Evolutionary conservation across 148 eudicot genomes (phyloP).

Genomic region (Silene conica): DNA sequence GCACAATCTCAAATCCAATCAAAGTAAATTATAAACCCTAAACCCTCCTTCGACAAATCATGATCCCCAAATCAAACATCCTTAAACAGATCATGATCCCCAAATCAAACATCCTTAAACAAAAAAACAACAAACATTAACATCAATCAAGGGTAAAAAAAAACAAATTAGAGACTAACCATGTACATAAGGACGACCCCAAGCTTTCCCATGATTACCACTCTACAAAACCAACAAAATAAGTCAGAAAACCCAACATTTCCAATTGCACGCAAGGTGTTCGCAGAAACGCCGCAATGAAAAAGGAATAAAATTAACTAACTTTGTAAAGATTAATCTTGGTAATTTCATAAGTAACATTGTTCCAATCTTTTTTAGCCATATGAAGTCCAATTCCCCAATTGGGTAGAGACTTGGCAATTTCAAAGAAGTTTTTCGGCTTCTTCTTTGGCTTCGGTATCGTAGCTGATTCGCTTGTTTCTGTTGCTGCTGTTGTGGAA

Average conservation of each 20-base stretch:
- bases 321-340: conserved; percentile 94
- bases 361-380: conserved; percentile 82
- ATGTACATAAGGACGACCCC: conserved; percentile 78
- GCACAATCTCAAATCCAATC: neutral
- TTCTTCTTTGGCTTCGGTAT: conserved; percentile 45
- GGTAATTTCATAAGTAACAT: conserved; percentile 77
- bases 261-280: conserved; percentile 16
- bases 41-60: neutral
- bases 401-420: conserved; percentile 74
- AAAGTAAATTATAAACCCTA: neutral
- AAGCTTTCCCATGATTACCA: conserved; percentile 93
- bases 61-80: neutral
- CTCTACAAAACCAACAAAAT: conserved; percentile 51
- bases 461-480: conserved; percentile 26
- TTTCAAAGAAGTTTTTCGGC: conserved; percentile 87
- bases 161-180: conserved; percentile 42
- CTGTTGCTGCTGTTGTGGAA: conserved; percentile 6
- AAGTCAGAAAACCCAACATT: neutral
- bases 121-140: neutral
- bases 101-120: neutral
- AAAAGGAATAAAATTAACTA: neutral
- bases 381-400: conserved; percentile 93
- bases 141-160: neutral
- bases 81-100: too few species aligned
- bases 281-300: conserved; percentile 26